A percentile compares a stretch with the other conserved stretches of the same genome.
Conservation (phyloP, 2,329 filamentous ascomycete species). For the Phyllosticta citrichinensis region DNA sequence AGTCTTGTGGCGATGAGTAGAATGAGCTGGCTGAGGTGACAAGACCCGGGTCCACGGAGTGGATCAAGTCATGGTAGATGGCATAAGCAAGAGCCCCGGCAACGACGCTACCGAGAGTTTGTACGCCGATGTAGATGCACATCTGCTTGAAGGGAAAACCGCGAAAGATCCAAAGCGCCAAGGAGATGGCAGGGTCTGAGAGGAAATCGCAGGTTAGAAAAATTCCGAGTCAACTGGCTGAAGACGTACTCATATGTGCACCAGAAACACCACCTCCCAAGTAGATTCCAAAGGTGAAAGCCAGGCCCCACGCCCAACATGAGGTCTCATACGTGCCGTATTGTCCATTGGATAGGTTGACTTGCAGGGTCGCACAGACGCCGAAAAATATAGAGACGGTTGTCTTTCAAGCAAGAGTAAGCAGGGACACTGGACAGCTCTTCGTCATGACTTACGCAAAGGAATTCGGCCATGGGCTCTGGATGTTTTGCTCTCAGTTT, state of each 20-base stretch:
- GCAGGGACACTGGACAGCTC: neutral
- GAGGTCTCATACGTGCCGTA: conserved; percentile 6
- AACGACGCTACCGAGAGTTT: conserved; percentile 26
- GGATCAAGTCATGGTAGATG: conserved; percentile 28
- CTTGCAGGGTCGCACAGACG: conserved; percentile 3
- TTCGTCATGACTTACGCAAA: conserved; percentile 1
- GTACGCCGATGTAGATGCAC: conserved; percentile 21
- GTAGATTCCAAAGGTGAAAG: conserved; percentile 42
- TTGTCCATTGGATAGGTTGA: neutral
- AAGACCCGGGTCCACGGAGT: conserved; percentile 13
- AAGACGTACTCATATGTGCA: conserved; percentile 32
- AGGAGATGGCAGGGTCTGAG: conserved; percentile 33
- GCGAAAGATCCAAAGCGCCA: conserved; percentile 26
- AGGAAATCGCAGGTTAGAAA: neutral
- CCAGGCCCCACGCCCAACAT: conserved; percentile 40
- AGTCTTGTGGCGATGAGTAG: conserved; percentile 21
- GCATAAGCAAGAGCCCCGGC: conserved; percentile 26
- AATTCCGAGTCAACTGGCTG: neutral
- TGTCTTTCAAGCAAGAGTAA: neutral
- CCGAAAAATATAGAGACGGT: conserved; percentile 5
- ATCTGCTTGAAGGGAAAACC: conserved; percentile 24
- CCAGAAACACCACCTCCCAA: conserved; percentile 38
- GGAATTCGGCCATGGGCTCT: conserved; percentile 6
- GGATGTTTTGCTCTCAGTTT: conserved; percentile 6
- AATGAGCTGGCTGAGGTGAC: conserved; percentile 18